Conservation (phyloP, 2,329 filamentous ascomycete species). For the Phaeophleospora eucalypticola region DNA sequence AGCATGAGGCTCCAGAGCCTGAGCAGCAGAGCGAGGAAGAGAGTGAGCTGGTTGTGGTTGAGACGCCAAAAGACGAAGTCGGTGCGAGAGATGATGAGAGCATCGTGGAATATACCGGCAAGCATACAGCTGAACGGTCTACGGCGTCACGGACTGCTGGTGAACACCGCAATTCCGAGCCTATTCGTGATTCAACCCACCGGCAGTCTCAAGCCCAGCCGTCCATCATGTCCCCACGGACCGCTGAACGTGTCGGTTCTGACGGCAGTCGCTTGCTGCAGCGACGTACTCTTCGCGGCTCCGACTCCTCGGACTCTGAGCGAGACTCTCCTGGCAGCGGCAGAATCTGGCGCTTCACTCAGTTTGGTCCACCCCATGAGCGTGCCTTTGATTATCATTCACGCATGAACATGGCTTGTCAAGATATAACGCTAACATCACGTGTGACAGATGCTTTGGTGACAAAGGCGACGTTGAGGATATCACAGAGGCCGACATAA, state of each 20-base stretch:
- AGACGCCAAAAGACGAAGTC: background rate
- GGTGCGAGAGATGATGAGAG: background rate
- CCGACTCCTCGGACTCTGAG: background rate
- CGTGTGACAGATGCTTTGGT: conserved; percentile 77
- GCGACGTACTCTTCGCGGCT: too few relatives aligned
- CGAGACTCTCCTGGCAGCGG: conserved; percentile 3
- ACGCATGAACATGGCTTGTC: background rate
- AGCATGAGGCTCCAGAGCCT: conserved; percentile 5
- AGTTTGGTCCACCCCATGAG: conserved; percentile 11
- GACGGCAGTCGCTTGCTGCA: too few relatives aligned
- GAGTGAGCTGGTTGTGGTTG: background rate
- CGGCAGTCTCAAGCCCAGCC: background rate
- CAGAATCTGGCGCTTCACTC: conserved; percentile 18
- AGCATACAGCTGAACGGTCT: background rate
- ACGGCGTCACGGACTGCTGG: background rate
- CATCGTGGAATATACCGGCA: background rate
- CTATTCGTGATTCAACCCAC: background rate
- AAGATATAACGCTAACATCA: background rate
- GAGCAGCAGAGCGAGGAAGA: conserved; percentile 5
- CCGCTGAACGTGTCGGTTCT: background rate
- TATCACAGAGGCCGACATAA: conserved; percentile 95
- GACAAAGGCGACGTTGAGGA: conserved; percentile 99
- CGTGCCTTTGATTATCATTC: background rate
- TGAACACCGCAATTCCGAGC: background rate
- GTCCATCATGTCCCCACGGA: background rate